A percentile compares a stretch with the other conserved stretches of the same genome.
Evolutionary conservation across 441 rosid species (phyloP).

Genomic region (Lepidium campestre): DNA sequence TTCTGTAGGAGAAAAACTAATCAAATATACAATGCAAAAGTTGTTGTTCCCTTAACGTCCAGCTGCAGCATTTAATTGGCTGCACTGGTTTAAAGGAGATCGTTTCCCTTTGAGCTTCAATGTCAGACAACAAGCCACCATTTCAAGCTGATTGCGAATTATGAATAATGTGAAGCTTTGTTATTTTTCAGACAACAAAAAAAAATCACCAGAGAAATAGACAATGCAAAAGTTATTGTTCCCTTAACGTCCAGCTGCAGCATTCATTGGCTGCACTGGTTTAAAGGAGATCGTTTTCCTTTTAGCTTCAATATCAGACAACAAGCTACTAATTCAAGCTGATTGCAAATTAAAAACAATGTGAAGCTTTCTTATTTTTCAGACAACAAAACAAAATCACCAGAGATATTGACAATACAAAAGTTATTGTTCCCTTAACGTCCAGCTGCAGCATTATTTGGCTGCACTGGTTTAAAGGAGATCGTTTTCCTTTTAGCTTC

Average conservation of each 20-base stretch:
- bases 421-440: constrained; percentile 62
- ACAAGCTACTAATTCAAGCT: constrained; percentile 23
- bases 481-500: constrained; percentile 45
- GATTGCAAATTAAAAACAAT: neutral
- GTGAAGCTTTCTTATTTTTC: neutral
- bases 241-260: constrained; percentile 74
- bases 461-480: constrained; percentile 66
- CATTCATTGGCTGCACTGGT: constrained; percentile 41
- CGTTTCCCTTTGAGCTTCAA: constrained; percentile 39
- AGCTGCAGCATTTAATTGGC: constrained; percentile 35
- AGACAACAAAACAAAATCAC: neutral
- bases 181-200: neutral
- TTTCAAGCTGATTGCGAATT: neutral
- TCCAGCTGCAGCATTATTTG: constrained; percentile 44
- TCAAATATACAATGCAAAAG: neutral
- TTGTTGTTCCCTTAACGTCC: constrained; percentile 76
- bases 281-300: constrained; percentile 55
- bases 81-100: constrained; percentile 70
- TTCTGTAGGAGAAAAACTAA: neutral
- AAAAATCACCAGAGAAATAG: neutral
- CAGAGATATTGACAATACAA: too few relatives aligned
- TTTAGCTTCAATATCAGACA: constrained; percentile 37
- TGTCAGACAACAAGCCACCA: constrained; percentile 23
- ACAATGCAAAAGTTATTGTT: constrained; percentile 42
- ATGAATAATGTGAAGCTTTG: constrained; percentile 1